These are phyloP conservation scores for Euphorbia neoarborescens DNA, from an alignment of 441 rosid genomes.

Conservation along the genomic window DNA sequence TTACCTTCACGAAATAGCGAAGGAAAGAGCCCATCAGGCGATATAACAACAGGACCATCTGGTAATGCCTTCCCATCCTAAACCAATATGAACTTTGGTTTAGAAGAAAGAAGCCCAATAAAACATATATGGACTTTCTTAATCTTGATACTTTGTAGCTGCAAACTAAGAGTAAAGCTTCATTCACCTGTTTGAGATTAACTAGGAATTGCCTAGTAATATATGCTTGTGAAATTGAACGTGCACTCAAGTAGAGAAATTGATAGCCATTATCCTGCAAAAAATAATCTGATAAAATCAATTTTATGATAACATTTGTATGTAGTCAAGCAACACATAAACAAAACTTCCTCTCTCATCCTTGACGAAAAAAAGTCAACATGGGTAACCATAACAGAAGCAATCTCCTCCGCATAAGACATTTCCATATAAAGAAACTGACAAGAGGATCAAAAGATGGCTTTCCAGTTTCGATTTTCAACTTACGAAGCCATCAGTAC, in stretches of 20 bases:
- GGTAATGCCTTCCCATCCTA: conserved; percentile 94
- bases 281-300: conserved; percentile 8
- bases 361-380: neutral
- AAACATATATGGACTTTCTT: conserved; percentile 4
- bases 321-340: conserved; percentile 52
- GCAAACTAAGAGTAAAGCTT: conserved; percentile 11
- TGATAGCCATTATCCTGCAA: conserved; percentile 95
- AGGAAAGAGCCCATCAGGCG: conserved; percentile 96
- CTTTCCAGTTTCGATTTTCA: conserved; percentile 6
- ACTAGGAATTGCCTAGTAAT: conserved; percentile 70
- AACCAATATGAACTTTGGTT: conserved; percentile 14
- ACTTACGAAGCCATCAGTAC: conserved; percentile 2
- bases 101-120: conserved; percentile 3
- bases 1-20: conserved; percentile 83
- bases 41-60: conserved; percentile 93
- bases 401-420: neutral
- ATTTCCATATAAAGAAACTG: neutral
- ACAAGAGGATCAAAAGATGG: conserved; percentile 10
- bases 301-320: conserved; percentile 40
- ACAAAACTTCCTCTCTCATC: neutral
- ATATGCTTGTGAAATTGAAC: conserved; percentile 95
- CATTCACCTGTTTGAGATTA: conserved; percentile 81
- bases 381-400: neutral
- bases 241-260: conserved; percentile 87
- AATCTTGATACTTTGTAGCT: conserved; percentile 3